Base-by-base conservation (phyloP, 306 rosid species). In the Lathyrus tuberosus region DNA sequence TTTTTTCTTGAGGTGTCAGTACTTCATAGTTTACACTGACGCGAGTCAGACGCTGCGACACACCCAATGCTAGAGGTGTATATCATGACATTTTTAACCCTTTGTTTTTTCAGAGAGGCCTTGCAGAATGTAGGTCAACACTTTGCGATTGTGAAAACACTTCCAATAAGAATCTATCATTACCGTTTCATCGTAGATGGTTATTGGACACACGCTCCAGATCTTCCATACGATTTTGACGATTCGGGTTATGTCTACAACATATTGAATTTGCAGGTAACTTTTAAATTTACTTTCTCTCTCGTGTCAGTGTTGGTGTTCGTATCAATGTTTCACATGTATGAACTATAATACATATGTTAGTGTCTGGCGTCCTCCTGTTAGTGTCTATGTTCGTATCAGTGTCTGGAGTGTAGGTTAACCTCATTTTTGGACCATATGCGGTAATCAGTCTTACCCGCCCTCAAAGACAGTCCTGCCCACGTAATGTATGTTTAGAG, bases 171-270 rank as follows among this genome's bases (percentile, higher is more conserved):
- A 74, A 77, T 88, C 78, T 91, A 88, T 77, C 85, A 82, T 60
- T 94, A 83, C 80, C 80, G 85, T 15, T 94, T 88, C 88, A 78
- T 83, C 65, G 96, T 88, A 17, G 98, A 94, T 70, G 97, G 96
- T 61, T 74, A 48, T 62, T 78, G 78, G 59, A 85, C 78, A 35
- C 80, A 87, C 71, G 96, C 96, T 78, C 90, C 98, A 10, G 94
- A 88, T 33, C 79, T 82, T 68, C 92, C 91, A 22, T 87, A 84
- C 66, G 70, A 73, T 62, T 67, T 6, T 76, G 88, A 85, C 60
- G 52, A 65, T 71, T 75, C 83, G 0, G 94, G 96, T 42, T 71
- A 49, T 75, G 76, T 73, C 69, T 94, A 78, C 83, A 94, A 94
- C 65, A 79, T 94, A 42, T 82, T 94, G 84, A 89, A 88, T 68